These are phyloP conservation scores for Paraphoma chrysanthemicola DNA, from an alignment of 2,329 filamentous ascomycete species.

Conservation along the genomic window DNA sequence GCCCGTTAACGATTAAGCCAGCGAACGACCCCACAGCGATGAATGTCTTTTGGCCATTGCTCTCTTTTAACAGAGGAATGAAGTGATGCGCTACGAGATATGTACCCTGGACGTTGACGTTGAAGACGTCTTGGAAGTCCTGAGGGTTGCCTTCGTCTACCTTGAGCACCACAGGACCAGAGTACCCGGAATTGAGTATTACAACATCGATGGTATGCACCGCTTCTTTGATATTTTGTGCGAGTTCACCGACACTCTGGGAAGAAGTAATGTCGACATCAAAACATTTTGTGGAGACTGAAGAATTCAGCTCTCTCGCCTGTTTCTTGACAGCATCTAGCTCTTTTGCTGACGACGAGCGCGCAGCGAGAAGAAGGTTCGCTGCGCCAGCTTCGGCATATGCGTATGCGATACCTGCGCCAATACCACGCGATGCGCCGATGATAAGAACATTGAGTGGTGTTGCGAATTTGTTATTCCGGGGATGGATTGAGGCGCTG, in stretches of 20 bases:
- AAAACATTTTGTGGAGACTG: constrained; percentile 5
- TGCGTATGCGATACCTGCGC: constrained; percentile 34
- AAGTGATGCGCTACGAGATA: constrained; percentile 48
- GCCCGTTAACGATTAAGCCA: constrained; percentile 45
- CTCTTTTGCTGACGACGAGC: constrained; percentile 22
- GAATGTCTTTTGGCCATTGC: constrained; percentile 28
- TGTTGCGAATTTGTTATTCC: constrained; percentile 23
- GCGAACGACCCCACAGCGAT: constrained; percentile 39
- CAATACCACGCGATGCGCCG: constrained; percentile 43
- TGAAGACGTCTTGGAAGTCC: constrained; percentile 46
- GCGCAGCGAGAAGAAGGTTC: constrained; percentile 32
- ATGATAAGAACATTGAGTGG: constrained; percentile 39
- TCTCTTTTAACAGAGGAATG: constrained; percentile 32
- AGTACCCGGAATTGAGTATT: constrained; percentile 48
- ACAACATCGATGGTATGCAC: constrained; percentile 45
- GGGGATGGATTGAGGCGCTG: constrained; percentile 16
- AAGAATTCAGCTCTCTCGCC: constrained; percentile 11
- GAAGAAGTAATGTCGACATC: constrained; percentile 40
- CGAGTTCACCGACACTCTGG: constrained; percentile 31
- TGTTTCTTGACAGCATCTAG: constrained; percentile 19
- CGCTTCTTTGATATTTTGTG: constrained; percentile 23
- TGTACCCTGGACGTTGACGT: constrained; percentile 48
- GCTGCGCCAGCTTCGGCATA: constrained; percentile 38
- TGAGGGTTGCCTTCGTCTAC: constrained; percentile 40
- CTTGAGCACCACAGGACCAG: constrained; percentile 43